A percentile compares a stretch with the other conserved stretches of the same genome.
These are phyloP conservation scores for Taiozyma sp. DNA, from an alignment of 1,139 yeast genomes.

Conservation along the genomic window DNA sequence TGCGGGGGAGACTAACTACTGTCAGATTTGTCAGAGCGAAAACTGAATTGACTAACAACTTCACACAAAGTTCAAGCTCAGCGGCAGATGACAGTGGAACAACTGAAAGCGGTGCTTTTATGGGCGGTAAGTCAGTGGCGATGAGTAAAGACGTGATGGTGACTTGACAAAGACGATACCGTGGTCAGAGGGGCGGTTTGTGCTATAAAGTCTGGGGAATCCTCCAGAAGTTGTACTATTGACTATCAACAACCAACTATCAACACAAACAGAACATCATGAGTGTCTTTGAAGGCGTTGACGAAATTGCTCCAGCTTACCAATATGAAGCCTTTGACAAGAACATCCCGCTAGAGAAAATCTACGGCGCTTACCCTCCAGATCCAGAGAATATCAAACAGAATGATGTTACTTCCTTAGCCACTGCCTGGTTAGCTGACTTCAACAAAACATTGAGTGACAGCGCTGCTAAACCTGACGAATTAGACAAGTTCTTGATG, in stretches of 20 bases:
- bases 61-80: neutral
- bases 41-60: neutral
- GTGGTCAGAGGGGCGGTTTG: neutral
- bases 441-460: constrained; percentile 25
- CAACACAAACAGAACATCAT: constrained; percentile 2
- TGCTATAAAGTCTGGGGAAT: neutral
- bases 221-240: neutral
- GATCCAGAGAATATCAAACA: constrained; percentile 26
- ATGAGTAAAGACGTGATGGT: neutral
- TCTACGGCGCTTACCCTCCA: constrained; percentile 27
- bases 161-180: neutral
- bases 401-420: constrained; percentile 23
- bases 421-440: constrained; percentile 27
- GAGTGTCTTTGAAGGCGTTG: constrained; percentile 20
- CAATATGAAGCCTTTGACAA: constrained; percentile 24
- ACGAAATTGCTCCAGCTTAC: constrained; percentile 29
- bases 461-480: constrained; percentile 7
- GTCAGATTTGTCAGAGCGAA: neutral
- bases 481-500: constrained; percentile 22
- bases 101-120: neutral
- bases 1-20: too few species aligned
- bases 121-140: neutral
- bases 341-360: constrained; percentile 28
- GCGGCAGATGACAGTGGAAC: neutral
- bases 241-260: neutral